Evolutionary conservation across 202 grass and related monocot genomes (phyloP).

Genomic region (Musa balbisiana): DNA sequence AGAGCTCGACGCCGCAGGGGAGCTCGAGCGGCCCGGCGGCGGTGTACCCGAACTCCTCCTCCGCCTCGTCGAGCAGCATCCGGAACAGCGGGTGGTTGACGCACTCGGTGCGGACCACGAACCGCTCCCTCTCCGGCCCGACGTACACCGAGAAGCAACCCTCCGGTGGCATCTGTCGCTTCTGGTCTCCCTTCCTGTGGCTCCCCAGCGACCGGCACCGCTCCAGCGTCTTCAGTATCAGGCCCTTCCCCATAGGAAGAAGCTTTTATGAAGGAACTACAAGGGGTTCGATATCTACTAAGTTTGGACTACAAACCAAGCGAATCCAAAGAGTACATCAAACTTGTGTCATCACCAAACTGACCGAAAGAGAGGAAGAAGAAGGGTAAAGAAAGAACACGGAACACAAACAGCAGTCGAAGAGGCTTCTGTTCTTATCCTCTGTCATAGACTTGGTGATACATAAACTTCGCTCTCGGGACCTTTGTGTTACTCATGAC

Average conservation of each 20-base stretch:
- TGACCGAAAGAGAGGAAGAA: too few relatives aligned
- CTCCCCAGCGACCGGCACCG: conserved; percentile 37
- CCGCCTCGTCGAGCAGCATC: conserved; percentile 52
- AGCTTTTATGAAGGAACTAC: too few relatives aligned
- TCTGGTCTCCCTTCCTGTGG: neutral
- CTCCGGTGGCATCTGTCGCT: conserved; percentile 2
- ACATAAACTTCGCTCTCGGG: conserved; percentile 48
- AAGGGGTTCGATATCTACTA: too few relatives aligned
- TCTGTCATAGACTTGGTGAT: conserved; percentile 57
- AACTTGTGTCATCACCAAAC: too few relatives aligned
- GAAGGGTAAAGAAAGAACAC: neutral
- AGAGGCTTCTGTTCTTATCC: conserved; percentile 16
- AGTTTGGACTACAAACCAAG: neutral
- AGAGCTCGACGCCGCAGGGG: conserved; percentile 49
- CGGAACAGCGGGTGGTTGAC: conserved; percentile 64
- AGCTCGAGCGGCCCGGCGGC: conserved; percentile 51
- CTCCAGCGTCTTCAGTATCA: conserved; percentile 44
- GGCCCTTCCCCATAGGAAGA: conserved; percentile 15
- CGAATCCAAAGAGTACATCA: neutral
- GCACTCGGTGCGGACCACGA: conserved; percentile 43
- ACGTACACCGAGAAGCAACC: conserved; percentile 59
- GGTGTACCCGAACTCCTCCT: conserved; percentile 54
- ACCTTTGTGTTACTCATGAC: conserved; percentile 32
- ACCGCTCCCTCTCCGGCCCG: conserved; percentile 52
- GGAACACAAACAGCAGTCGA: neutral